Percentiles rank a stretch among this genome's conserved stretches.
phyloP scores from a whole-genome alignment of 257 asterid species.

The Plantago ovata region DNA sequence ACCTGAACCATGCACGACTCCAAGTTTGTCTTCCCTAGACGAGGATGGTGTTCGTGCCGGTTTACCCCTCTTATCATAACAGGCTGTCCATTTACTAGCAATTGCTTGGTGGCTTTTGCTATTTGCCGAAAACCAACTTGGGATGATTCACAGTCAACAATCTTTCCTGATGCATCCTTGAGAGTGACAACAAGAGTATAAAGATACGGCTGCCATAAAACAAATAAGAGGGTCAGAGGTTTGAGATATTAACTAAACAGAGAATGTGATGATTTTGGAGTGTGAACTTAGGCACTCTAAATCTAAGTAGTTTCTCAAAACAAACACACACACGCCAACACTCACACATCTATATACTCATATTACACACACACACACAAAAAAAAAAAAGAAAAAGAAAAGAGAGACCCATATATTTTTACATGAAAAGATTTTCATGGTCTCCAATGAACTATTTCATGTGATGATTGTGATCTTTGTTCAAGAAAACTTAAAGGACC shows the following conservation, averaged over 20 bases:
- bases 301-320: no score
- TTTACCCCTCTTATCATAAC: conserved; percentile 94
- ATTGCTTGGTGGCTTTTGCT: conserved; percentile 79
- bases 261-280: not conserved
- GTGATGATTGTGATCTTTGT: no score
- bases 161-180: conserved; percentile 71
- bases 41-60: conserved; percentile 98
- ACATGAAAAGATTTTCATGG: no score
- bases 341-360: no score
- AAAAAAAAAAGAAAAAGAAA: no score
- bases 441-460: no score
- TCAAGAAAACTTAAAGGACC: no score
- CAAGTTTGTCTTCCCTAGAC: conserved; percentile 91
- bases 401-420: no score
- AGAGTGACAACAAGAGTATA: conserved; percentile 84
- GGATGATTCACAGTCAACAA: conserved; percentile 88
- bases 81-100: conserved; percentile 89
- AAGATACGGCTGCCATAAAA: conserved; percentile 78
- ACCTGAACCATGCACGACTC: conserved; percentile 99
- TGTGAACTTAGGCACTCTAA: no score
- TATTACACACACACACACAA: no score
- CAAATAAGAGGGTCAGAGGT: conserved; percentile 27
- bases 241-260: not conserved
- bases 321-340: no score
- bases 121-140: conserved; percentile 85